Percentiles rank a stretch among this genome's conserved stretches.
phyloP scores from a whole-genome alignment of 2,329 filamentous ascomycete species.

The Epichloe aotearoae region DNA sequence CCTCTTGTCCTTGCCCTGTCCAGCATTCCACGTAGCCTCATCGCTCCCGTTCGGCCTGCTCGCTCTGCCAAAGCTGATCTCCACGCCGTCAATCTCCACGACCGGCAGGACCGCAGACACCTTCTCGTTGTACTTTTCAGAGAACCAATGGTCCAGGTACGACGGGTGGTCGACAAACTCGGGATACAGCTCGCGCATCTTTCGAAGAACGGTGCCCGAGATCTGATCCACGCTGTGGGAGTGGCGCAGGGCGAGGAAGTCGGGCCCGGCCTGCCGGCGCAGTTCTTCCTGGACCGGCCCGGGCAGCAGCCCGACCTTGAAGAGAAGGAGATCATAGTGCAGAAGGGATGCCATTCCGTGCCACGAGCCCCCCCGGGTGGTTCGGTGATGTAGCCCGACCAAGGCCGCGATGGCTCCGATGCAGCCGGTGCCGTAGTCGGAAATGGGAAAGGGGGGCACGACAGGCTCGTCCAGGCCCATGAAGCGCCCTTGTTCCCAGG shows the following conservation, averaged over 20 bases:
- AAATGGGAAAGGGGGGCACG: conserved; percentile 53
- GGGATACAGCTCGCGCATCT: conserved; percentile 38
- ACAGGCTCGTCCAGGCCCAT: conserved; percentile 51
- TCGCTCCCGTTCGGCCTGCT: conserved; percentile 42
- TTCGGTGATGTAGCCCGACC: conserved; percentile 47
- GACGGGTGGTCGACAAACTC: conserved; percentile 36
- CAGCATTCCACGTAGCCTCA: conserved; percentile 41
- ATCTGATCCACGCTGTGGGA: conserved; percentile 53
- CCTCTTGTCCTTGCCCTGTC: conserved; percentile 26
- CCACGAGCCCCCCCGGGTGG: conserved; percentile 56
- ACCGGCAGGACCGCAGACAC: conserved; percentile 30
- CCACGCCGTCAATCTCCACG: conserved; percentile 29
- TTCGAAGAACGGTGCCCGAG: conserved; percentile 42
- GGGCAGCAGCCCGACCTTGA: conserved; percentile 45
- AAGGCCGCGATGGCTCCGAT: conserved; percentile 57
- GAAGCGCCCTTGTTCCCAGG: conserved; percentile 48
- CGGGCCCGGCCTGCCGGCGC: conserved; percentile 31
- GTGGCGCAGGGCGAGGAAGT: conserved; percentile 45
- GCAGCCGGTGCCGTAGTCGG: conserved; percentile 58
- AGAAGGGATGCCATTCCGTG: conserved; percentile 49
- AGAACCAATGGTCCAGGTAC: conserved; percentile 36
- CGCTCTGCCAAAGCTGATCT: conserved; percentile 29
- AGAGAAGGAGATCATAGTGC: conserved; percentile 55
- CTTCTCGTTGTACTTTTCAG: conserved; percentile 25
- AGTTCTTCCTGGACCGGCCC: conserved; percentile 38